Conservation (phyloP, 2,329 filamentous ascomycete species). For the Colletotrichum trifolii region DNA sequence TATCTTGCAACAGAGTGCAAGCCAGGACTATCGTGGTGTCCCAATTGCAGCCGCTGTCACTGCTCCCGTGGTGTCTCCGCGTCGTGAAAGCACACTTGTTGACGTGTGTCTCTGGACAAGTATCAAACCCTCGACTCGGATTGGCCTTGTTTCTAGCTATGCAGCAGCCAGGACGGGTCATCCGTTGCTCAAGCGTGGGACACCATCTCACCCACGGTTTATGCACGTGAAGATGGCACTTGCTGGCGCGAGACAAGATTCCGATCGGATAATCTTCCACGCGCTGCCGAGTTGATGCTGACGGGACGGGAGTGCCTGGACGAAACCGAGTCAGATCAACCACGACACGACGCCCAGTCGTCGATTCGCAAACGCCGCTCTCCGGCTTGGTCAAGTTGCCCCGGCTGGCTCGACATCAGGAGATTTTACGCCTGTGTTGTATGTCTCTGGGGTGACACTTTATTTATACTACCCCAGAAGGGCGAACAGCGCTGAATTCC, state of each 20-base stretch:
- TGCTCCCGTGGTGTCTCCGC: slow-evolving; percentile 13
- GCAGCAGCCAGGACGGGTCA: slow-evolving; percentile 23
- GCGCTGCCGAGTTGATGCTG: not conserved
- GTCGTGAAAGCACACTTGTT: slow-evolving; percentile 9
- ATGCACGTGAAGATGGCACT: slow-evolving; percentile 34
- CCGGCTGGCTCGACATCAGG: slow-evolving; percentile 15
- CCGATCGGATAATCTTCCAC: slow-evolving; percentile 24
- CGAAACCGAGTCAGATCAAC: slow-evolving; percentile 28
- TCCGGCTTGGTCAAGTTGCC: slow-evolving; percentile 3
- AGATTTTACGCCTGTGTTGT: slow-evolving; percentile 11
- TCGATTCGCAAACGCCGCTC: slow-evolving; percentile 10
- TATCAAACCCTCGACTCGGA: not conserved
- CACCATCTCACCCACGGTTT: not conserved
- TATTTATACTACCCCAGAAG: slow-evolving; percentile 10
- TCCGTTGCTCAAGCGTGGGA: slow-evolving; percentile 6
- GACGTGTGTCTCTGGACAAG: slow-evolving; percentile 16
- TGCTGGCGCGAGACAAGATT: slow-evolving; percentile 25
- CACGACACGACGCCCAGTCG: slow-evolving; percentile 1
- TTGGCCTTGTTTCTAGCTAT: slow-evolving; percentile 23
- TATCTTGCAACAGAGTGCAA: not conserved
- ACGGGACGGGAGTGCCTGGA: not conserved
- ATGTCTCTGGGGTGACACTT: slow-evolving; percentile 23
- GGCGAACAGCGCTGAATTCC: slow-evolving; percentile 3
- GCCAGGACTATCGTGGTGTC: slow-evolving; percentile 11
- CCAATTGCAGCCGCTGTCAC: slow-evolving; percentile 15